Base-by-base conservation (phyloP, 352 stramenopile species). In the Thraustotheca clavata region DNA sequence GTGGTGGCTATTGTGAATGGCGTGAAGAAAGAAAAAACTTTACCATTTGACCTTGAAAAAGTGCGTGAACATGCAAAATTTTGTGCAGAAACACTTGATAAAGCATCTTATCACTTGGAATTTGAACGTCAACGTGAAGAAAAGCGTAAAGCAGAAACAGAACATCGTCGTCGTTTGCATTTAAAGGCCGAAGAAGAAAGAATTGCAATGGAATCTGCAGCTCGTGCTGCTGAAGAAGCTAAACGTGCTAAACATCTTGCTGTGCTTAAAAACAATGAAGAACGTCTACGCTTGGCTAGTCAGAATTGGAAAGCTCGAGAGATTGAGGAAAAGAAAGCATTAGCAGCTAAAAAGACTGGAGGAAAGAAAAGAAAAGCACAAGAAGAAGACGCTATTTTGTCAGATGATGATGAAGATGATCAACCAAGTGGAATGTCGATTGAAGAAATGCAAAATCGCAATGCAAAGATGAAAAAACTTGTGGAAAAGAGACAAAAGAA, bases 21-120 rank as follows among this genome's bases (percentile, higher is more conserved):
- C 48, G 81, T 73, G 60, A 93, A 93, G 61, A 91, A 90, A 47
- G 72, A 77, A 3, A 65, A 90, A 38, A 80, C 79, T 7, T n/a
- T n/a, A n/a, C n/a, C n/a, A n/a, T 93, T 92, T 31, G 86, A 93
- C 57, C 89, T 91, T 70, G 86, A 94, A 54, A 94, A 94, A 67
- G 76, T 91, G 6, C 80, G 76, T 12, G 86, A 94, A 55, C 86
- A 94, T 68, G 86, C 89, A 40, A 91, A 91, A 62, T 94, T 93
- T 62, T 92, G 83, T 62, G 76, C 76, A 4, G 86, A 94, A 52
- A 94, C 86, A 4, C 68, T 94, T 33, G 90, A 80, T 3, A 94
- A 94, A 63, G 86, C 86, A 0, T 91, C 80, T 67, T 89, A 88
- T 65, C 86, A 94, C 70, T 82, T 94, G 74, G 86, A 94, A 71